Percentiles rank a stretch among this genome's conserved stretches.
These are phyloP conservation scores for Sarocladium kiliense DNA, from an alignment of 2,329 filamentous ascomycete species.

Conservation along the genomic window DNA sequence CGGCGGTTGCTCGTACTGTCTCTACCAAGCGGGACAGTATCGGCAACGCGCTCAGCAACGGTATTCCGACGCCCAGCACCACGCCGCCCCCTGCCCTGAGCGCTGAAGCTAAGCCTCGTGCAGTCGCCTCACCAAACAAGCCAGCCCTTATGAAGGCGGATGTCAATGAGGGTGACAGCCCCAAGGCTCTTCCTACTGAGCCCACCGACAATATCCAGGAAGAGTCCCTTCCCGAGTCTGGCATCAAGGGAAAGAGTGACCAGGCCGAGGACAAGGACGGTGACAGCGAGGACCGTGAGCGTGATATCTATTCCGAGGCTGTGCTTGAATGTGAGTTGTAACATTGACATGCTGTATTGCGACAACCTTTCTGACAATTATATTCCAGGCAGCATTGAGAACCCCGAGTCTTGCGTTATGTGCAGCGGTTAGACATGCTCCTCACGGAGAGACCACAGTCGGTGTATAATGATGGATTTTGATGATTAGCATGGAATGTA, in stretches of 20 bases:
- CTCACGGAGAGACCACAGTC: conserved; percentile 10
- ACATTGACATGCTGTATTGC: background rate
- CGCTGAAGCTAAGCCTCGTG: conserved; percentile 34
- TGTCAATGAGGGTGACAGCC: conserved; percentile 69
- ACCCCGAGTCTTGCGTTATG: conserved; percentile 92
- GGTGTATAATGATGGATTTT: conserved; percentile 22
- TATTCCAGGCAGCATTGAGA: conserved; percentile 79
- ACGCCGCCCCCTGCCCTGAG: conserved; percentile 52
- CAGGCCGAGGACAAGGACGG: conserved; percentile 72
- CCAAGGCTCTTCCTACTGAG: conserved; percentile 71
- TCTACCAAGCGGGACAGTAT: conserved; percentile 47
- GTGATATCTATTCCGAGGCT: conserved; percentile 92
- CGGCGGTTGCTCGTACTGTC: conserved; percentile 63
- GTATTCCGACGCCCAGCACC: conserved; percentile 62
- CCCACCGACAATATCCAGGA: conserved; percentile 56
- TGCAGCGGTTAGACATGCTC: conserved; percentile 71
- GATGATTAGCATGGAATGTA: conserved; percentile 22
- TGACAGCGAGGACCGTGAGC: conserved; percentile 70
- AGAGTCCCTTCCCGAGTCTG: conserved; percentile 56
- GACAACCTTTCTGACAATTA: conserved; percentile 23
- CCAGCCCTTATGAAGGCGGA: conserved; percentile 72
- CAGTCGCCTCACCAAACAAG: conserved; percentile 53
- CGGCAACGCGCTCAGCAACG: conserved; percentile 42
- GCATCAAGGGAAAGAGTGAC: conserved; percentile 41
- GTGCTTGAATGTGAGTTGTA: conserved; percentile 72